Conservation (phyloP, 225 moss, liverwort and hornwort species). For the Asterella californica region DNA sequence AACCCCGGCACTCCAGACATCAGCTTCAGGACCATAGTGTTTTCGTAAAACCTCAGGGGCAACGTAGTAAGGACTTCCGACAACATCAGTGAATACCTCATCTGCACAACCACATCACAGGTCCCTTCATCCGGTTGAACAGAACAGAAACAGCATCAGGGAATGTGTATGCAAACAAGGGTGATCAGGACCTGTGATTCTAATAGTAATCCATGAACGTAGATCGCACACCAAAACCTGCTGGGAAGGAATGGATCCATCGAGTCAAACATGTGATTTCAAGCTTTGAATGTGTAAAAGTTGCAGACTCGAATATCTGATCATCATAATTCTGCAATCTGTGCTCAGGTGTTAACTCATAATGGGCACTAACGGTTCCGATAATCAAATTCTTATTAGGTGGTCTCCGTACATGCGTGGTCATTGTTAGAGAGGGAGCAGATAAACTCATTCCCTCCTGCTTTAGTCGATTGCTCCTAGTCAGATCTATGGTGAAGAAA, state of each 20-base stretch:
- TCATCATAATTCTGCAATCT: neutral
- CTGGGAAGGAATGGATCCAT: neutral
- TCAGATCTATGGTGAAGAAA: neutral
- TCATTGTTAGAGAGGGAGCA: neutral
- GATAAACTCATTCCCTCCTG: neutral
- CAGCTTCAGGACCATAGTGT: slow-evolving; percentile 51
- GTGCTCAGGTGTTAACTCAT: neutral
- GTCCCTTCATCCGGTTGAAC: slow-evolving; percentile 7
- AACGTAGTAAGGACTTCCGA: slow-evolving; percentile 51
- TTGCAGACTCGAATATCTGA: neutral
- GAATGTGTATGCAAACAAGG: too few species aligned
- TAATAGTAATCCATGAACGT: neutral
- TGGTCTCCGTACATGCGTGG: neutral
- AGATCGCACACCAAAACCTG: neutral
- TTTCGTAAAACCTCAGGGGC: slow-evolving; percentile 50
- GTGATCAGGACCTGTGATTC: neutral
- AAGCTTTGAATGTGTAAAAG: neutral
- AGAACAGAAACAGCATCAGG: neutral
- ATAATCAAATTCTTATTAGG: neutral
- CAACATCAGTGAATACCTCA: slow-evolving; percentile 50
- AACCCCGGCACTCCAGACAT: slow-evolving; percentile 56
- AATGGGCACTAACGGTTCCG: neutral
- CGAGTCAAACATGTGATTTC: neutral
- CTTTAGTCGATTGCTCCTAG: neutral
- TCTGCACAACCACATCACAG: slow-evolving; percentile 29